phyloP scores from a whole-genome alignment of 2,329 filamentous ascomycete species.

The Rhinocladiella similis region DNA sequence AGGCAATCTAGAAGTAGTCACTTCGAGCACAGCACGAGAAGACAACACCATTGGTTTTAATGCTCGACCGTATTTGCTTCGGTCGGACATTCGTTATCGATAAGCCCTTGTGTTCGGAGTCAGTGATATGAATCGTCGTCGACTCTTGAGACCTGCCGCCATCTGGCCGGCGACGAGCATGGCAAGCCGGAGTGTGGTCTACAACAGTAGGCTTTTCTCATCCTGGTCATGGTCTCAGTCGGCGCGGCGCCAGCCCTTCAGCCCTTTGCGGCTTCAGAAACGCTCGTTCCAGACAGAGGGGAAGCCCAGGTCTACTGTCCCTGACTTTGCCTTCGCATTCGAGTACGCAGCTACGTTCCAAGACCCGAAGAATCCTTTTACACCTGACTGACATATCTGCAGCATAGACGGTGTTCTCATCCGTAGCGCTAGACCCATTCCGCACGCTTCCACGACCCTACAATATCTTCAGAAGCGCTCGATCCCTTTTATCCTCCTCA shows the following conservation, averaged over 20 bases:
- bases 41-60: too few species aligned
- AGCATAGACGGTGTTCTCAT: conserved; percentile 95
- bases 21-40: background rate
- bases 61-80: too few species aligned
- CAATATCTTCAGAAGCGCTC: conserved; percentile 69
- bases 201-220: conserved; percentile 11
- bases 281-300: conserved; percentile 4
- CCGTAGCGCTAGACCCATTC: conserved; percentile 74
- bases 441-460: conserved; percentile 74
- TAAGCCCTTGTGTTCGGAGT: background rate
- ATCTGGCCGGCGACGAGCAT: background rate
- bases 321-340: conserved; percentile 31
- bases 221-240: background rate
- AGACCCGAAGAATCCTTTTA: too few species aligned
- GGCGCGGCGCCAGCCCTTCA: background rate
- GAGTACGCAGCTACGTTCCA: conserved; percentile 16
- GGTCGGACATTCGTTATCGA: background rate
- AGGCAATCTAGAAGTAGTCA: background rate
- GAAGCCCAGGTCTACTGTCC: conserved; percentile 1
- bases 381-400: conserved; percentile 6
- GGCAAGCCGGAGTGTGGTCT: conserved; percentile 8
- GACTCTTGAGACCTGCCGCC: background rate
- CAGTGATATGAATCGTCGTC: background rate
- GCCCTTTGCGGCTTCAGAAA: background rate
- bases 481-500: conserved; percentile 91